Evolutionary conservation across 352 stramenopile species (phyloP).

Genomic region (Phytophthora tentaculata): DNA sequence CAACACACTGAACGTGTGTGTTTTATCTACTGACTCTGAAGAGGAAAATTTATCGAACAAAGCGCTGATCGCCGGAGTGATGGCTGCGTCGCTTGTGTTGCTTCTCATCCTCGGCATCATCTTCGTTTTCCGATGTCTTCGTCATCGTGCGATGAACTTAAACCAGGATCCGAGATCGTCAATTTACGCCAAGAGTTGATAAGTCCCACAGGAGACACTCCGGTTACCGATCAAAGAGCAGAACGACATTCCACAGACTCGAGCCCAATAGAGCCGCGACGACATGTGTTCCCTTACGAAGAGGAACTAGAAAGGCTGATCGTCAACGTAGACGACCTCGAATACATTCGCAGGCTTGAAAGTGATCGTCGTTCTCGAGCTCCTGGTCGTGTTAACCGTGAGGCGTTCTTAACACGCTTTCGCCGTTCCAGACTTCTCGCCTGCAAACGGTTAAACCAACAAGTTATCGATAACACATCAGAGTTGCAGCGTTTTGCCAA

Average conservation of each 20-base stretch:
- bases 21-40: slow-evolving; percentile 2
- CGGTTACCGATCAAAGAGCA: slow-evolving; percentile 6
- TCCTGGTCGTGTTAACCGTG: slow-evolving; percentile 4
- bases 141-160: slow-evolving; percentile 14
- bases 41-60: slow-evolving; percentile 17
- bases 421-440: slow-evolving; percentile 36
- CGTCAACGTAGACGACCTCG: slow-evolving; percentile 47
- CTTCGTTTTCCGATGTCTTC: slow-evolving; percentile 26
- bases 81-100: slow-evolving; percentile 29
- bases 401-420: slow-evolving; percentile 51
- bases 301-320: slow-evolving; percentile 22
- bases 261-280: background rate
- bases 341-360: slow-evolving; percentile 44
- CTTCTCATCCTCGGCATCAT: slow-evolving; percentile 27
- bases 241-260: slow-evolving; percentile 16
- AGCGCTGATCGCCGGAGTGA: slow-evolving; percentile 30
- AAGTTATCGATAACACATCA: slow-evolving; percentile 34
- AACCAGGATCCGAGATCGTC: slow-evolving; percentile 14
- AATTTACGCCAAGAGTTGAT: slow-evolving; percentile 18
- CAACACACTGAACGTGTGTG: slow-evolving; percentile 21
- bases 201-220: slow-evolving; percentile 12
- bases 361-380: slow-evolving; percentile 17
- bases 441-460: slow-evolving; percentile 48
- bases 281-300: slow-evolving; percentile 11
- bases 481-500: slow-evolving; percentile 43